Evolutionary conservation across 345 rosid genomes (phyloP).

Genomic region (Draba incana): DNA sequence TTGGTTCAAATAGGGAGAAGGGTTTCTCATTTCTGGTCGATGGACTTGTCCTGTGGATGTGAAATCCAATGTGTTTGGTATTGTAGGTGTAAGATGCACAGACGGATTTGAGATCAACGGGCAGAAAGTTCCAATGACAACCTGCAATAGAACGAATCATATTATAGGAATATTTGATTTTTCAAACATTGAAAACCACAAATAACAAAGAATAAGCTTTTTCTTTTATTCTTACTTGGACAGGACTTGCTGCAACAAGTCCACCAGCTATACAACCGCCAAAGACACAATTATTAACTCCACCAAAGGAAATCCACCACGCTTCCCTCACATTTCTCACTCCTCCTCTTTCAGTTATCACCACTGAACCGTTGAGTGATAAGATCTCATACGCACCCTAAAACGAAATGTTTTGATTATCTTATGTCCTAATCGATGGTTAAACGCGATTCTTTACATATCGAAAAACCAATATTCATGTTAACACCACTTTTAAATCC

Average conservation of each 20-base stretch:
- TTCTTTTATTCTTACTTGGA: constrained; percentile 52
- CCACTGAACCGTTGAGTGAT: constrained; percentile 56
- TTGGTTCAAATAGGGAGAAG: background rate
- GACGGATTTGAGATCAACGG: constrained; percentile 45
- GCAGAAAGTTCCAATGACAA: constrained; percentile 67
- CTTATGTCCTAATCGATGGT: background rate
- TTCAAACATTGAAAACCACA: background rate
- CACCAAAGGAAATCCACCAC: constrained; percentile 60
- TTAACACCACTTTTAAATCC: background rate
- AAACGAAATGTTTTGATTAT: background rate
- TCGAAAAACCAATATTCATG: background rate
- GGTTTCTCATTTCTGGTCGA: background rate
- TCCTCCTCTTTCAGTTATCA: constrained; percentile 47
- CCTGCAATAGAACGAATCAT: constrained; percentile 39
- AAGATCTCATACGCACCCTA: constrained; percentile 73
- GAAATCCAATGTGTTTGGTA: constrained; percentile 4
- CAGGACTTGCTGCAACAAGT: constrained; percentile 66
- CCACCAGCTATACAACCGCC: constrained; percentile 64
- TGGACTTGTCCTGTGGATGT: background rate
- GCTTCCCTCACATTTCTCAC: constrained; percentile 47
- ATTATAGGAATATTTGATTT: background rate
- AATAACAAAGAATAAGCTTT: background rate
- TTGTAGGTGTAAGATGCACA: background rate
- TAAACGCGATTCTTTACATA: constrained; percentile 1
- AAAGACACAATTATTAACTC: constrained; percentile 56